Conservation (phyloP, 2,329 filamentous ascomycete genomes). For the Diplodia intermedia region DNA sequence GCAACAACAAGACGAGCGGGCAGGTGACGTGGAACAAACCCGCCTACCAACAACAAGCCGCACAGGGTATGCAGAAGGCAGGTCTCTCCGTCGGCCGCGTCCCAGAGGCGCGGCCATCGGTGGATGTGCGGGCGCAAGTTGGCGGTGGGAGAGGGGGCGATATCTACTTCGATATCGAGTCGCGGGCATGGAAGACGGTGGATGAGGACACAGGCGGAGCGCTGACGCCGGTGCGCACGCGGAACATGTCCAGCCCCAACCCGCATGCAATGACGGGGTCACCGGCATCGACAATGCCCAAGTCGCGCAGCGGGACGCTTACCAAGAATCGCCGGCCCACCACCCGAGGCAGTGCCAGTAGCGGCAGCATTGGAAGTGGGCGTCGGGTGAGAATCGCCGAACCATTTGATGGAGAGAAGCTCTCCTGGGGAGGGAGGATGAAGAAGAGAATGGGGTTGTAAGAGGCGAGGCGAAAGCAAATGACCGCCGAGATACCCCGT, state of each 20-base stretch:
- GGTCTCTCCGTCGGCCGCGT: constrained; percentile 12
- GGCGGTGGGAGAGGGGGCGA: constrained; percentile 5
- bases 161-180: constrained; percentile 24
- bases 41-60: constrained; percentile 5
- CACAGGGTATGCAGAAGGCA: not conserved
- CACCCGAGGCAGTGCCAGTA: constrained; percentile 3
- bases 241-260: constrained; percentile 18
- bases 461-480: not conserved
- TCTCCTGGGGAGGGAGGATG: constrained; percentile 29
- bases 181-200: constrained; percentile 15
- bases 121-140: constrained; percentile 8
- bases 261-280: constrained; percentile 13
- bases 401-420: constrained; percentile 17
- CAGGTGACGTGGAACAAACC: constrained; percentile 26
- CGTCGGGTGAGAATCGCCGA: constrained; percentile 1
- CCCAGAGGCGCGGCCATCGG: not conserved
- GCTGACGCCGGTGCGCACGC: constrained; percentile 18
- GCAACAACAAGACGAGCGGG: constrained; percentile 15
- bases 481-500: not conserved
- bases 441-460: constrained; percentile 31
- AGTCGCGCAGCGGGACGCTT: constrained; percentile 15
- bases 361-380: constrained; percentile 2
- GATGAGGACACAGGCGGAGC: not conserved
- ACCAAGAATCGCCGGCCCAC: constrained; percentile 18
- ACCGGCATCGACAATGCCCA: constrained; percentile 15